Percentiles rank a stretch among this genome's conserved stretches.
These are phyloP conservation scores for Penicillium paradoxum DNA, from an alignment of 495 filamentous ascomycete species.

Conservation along the genomic window DNA sequence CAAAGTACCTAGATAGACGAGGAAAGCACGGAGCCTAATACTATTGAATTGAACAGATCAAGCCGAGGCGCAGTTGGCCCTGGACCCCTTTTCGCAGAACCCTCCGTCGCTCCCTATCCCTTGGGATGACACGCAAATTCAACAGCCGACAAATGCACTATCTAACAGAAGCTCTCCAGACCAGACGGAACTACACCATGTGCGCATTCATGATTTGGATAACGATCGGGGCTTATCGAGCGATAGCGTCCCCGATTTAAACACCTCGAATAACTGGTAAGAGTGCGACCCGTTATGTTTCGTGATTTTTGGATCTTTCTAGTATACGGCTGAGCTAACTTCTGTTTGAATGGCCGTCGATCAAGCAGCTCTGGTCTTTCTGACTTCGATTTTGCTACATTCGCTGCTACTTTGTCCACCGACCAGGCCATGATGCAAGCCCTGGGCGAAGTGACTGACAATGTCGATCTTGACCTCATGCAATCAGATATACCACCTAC, in stretches of 20 bases:
- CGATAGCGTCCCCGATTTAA: background rate
- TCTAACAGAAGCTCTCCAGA: background rate
- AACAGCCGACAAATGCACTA: background rate
- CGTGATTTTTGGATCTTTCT: too few relatives aligned
- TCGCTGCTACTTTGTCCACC: background rate
- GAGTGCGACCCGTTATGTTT: too few relatives aligned
- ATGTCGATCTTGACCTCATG: background rate
- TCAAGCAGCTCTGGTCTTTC: background rate
- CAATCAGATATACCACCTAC: background rate
- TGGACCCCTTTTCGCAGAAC: background rate
- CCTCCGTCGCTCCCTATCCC: background rate
- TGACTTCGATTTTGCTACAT: background rate
- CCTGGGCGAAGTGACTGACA: background rate
- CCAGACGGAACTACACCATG: background rate
- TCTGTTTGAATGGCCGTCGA: background rate
- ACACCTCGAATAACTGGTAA: background rate
- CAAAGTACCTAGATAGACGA: too few relatives aligned
- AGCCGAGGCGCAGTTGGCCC: background rate
- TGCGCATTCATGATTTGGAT: background rate
- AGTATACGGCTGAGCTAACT: too few relatives aligned
- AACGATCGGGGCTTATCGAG: background rate
- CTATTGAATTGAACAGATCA: background rate
- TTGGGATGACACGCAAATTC: background rate
- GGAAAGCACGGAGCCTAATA: too few relatives aligned
- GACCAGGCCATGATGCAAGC: background rate